Evolutionary conservation across 176 grass and related monocot species (phyloP).

Genomic region (Ensete ventricosum): DNA sequence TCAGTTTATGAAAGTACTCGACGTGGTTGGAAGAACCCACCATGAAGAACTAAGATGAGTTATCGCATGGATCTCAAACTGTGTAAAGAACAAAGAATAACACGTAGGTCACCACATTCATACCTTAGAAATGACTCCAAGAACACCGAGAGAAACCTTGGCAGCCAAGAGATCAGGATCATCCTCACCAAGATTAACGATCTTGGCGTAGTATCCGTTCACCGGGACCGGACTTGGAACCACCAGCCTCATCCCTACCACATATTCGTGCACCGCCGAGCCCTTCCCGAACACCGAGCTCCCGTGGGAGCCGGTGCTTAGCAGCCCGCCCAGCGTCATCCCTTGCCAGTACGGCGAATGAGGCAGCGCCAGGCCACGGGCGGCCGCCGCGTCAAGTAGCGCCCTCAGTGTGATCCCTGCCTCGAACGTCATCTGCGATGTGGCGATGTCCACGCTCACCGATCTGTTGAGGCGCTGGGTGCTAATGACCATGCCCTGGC

Average conservation of each 20-base stretch:
- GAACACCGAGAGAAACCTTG: constrained; percentile 69
- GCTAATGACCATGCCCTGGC: constrained; percentile 8
- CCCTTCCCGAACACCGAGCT: constrained; percentile 52
- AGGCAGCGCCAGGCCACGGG: constrained; percentile 32
- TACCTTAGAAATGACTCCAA: constrained; percentile 67
- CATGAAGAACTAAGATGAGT: too few species aligned
- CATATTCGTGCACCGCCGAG: constrained; percentile 62
- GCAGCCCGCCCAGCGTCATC: constrained; percentile 45
- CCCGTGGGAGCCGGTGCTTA: constrained; percentile 48
- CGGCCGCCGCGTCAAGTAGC: constrained; percentile 33
- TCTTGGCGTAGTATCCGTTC: constrained; percentile 21
- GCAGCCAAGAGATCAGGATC: constrained; percentile 47
- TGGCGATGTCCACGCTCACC: constrained; percentile 14
- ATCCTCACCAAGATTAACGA: constrained; percentile 21
- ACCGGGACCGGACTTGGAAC: constrained; percentile 30
- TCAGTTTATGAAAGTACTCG: too few species aligned
- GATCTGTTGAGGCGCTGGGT: constrained; percentile 14
- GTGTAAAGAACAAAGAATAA: neutral
- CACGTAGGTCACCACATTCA: neutral
- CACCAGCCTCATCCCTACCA: constrained; percentile 43
- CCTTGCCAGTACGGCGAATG: constrained; percentile 54
- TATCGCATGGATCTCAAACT: too few species aligned
- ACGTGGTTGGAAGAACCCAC: too few species aligned
- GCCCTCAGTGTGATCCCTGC: constrained; percentile 34
- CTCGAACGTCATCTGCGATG: constrained; percentile 24